Base-by-base conservation (phyloP, 202 grass and related monocot species). In the Musa balbisiana region DNA sequence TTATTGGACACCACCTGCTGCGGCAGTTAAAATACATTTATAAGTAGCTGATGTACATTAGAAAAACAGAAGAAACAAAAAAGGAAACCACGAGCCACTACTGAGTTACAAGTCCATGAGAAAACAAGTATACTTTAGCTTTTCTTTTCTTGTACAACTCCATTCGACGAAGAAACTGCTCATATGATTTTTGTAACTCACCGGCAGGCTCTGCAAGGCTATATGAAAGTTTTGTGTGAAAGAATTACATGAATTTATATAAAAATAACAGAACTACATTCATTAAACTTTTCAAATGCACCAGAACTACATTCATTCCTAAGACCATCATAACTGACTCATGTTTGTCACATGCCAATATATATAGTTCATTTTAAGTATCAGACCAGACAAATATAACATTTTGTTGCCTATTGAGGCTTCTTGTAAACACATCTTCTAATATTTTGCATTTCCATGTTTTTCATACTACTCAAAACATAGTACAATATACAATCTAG, bases 141-240 rank as follows among this genome's bases (percentile, higher is more conserved):
- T 83, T 91, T 74, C 81, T 93, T 86, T 83, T 91, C 79, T 85
- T 84, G 75, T 86, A 80, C 67, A 87, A 60, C 74, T 88, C 85
- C 64, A 93, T 51, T 9, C 94, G 88, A 64, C 58, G 75, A 83
- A 86, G 62, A 85, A 93, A 98, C 64, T 98, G 85, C 67, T 84
- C 83, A 26, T 89, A 90, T 79, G 88, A 78, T 81, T 92, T 98
- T 25, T 91, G 84, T 69, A 98, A 75, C 79, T 98, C 94, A 53
- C 23, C 65, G 9, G 85, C 79, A 72, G 94, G 94, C 77, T 93
- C 94, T 83, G 94, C 90, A 85, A 88, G 81, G 64, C 94, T 98
- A 84, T 88, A 76, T 22, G 65, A 73, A 71, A 70, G 24, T 71
- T 55, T 5, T 43, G 33, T 43, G 33, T 6, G 0, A 82, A 59